Percentiles rank a stretch among this genome's conserved stretches.
These are phyloP conservation scores for Solanum bukasovii DNA, from an alignment of 257 asterid genomes.

Conservation along the genomic window DNA sequence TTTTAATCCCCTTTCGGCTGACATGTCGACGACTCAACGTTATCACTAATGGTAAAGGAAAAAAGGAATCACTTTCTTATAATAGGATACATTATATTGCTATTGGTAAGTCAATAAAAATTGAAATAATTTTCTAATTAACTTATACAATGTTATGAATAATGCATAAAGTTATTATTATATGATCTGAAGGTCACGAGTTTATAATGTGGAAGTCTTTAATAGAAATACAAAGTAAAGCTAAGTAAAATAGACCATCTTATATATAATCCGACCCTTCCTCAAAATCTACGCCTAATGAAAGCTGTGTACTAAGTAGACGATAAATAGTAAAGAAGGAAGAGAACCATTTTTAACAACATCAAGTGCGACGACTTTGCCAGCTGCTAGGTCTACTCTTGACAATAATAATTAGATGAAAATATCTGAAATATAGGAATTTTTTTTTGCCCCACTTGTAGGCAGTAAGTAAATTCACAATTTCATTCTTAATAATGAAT, in stretches of 20 bases:
- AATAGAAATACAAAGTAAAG: fast-evolving
- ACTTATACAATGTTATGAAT: background rate
- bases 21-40: background rate
- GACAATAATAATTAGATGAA: background rate
- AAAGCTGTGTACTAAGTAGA: too few relatives aligned
- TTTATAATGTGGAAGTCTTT: too few relatives aligned
- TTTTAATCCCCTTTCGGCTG: background rate
- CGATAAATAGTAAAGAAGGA: background rate
- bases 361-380: background rate
- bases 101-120: background rate
- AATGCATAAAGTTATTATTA: too few relatives aligned
- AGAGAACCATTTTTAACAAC: background rate
- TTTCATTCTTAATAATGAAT: too few relatives aligned
- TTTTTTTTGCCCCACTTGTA: background rate
- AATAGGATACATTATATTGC: background rate
- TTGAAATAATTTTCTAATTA: background rate
- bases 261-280: too few relatives aligned
- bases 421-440: background rate
- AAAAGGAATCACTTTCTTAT: background rate
- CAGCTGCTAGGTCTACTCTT: background rate
- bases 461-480: background rate
- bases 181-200: too few relatives aligned
- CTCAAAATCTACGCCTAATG: background rate
- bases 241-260: too few relatives aligned
- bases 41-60: background rate